Percentiles rank a stretch among this genome's conserved stretches.
Conservation (phyloP, 805 yeast species). For the Komagataella populi region DNA sequence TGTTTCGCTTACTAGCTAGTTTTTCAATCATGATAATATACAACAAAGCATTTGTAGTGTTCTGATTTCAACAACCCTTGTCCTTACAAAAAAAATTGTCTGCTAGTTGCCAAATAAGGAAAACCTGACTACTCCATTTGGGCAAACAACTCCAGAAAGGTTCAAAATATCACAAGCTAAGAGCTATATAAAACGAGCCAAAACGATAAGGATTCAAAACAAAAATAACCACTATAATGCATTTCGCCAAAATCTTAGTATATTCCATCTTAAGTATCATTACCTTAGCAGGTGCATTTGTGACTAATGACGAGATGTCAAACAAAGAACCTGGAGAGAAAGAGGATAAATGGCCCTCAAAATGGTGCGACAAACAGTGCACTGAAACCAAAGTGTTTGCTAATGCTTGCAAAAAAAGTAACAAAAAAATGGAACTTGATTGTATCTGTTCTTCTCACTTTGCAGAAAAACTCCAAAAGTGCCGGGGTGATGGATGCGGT, state of each 20-base stretch:
- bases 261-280: neutral
- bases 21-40: too few species aligned
- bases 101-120: neutral
- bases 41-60: neutral
- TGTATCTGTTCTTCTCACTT: constrained; percentile 7
- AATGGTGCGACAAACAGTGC: constrained; percentile 11
- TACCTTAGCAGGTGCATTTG: neutral
- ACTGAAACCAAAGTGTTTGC: constrained; percentile 8
- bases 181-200: neutral
- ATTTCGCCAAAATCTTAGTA: neutral
- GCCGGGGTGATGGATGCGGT: constrained; percentile 6
- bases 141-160: neutral
- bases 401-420: constrained; percentile 5
- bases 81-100: neutral
- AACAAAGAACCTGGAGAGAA: neutral
- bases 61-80: neutral
- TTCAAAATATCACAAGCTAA: neutral
- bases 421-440: constrained; percentile 2
- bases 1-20: neutral
- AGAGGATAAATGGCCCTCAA: constrained; percentile 7
- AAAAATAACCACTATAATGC: neutral
- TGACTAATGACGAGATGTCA: neutral
- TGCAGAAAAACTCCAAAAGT: constrained; percentile 3
- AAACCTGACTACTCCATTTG: neutral
- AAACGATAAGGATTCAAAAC: neutral